A percentile compares a stretch with the other conserved stretches of the same genome.
phyloP scores from a whole-genome alignment of 2,329 filamentous ascomycete species.

The Botryotinia convoluta region DNA sequence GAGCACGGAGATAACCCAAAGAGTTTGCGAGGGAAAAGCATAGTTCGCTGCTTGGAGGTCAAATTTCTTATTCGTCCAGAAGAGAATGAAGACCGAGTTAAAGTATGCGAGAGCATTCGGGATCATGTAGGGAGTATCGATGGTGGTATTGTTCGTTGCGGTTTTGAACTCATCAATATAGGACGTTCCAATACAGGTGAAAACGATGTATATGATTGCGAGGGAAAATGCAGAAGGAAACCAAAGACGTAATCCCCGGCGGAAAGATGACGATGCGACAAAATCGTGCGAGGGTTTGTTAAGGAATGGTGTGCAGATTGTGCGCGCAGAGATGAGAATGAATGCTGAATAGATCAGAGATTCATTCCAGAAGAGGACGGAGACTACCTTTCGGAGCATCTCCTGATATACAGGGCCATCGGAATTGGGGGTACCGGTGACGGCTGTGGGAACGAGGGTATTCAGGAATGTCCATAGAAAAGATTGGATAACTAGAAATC shows the following conservation, averaged over 20 bases:
- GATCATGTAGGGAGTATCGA: slow-evolving; percentile 38
- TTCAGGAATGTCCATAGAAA: slow-evolving; percentile 47
- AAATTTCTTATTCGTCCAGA: slow-evolving; percentile 45
- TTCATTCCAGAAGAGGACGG: slow-evolving; percentile 46
- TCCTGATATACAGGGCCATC: slow-evolving; percentile 42
- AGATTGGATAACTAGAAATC: slow-evolving; percentile 44
- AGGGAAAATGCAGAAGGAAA: slow-evolving; percentile 43
- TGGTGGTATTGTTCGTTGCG: slow-evolving; percentile 41
- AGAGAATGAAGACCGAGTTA: slow-evolving; percentile 47
- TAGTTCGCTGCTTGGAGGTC: slow-evolving; percentile 42
- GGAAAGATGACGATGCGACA: slow-evolving; percentile 44
- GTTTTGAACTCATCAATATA: slow-evolving; percentile 43
- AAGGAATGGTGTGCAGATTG: slow-evolving; percentile 44
- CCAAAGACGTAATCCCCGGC: slow-evolving; percentile 44
- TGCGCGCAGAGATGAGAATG: slow-evolving; percentile 46
- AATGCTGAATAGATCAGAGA: slow-evolving; percentile 46
- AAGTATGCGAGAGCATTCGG: slow-evolving; percentile 44
- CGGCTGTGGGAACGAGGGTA: slow-evolving; percentile 45
- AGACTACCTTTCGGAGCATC: slow-evolving; percentile 45
- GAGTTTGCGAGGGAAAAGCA: slow-evolving; percentile 45
- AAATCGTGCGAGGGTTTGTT: slow-evolving; percentile 37
- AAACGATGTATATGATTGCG: slow-evolving; percentile 42
- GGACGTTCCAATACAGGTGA: slow-evolving; percentile 36
- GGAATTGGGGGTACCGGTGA: slow-evolving; percentile 39
- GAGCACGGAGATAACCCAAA: slow-evolving; percentile 46